Base-by-base conservation (phyloP, 768 basidiomycete species). In the Hygrocybe coccinea region DNA sequence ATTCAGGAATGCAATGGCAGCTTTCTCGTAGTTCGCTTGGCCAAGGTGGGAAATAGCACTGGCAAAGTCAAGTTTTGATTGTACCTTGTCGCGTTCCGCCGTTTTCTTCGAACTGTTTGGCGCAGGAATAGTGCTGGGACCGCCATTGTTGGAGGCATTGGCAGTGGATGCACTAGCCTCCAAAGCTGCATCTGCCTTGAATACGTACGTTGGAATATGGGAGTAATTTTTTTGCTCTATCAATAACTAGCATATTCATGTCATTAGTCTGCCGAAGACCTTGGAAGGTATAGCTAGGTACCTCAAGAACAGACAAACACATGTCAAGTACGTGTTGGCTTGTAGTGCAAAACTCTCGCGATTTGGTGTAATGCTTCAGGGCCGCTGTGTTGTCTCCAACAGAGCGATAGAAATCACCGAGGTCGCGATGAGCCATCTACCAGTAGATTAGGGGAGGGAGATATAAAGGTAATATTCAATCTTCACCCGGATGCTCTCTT, bases 321-420 rank as follows among this genome's bases (percentile, higher is more conserved):
- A 94, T 91, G 54, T 97, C 95, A 2, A 97, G 79, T n/a, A 95
- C 84, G 60, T 97, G 94, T 61, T 89, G 85, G 54, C 86, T 86
- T 9, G 91, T 91, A 12, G 91, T 86, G 68, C 93, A 94, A 71
- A 84, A 97, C 67, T 98, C 95, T 56, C 95, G 84, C 11, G 87
- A 89, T 64, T 94, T 93, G n/a, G 88, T 87, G 70, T 86, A 88
- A 62, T 91, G 84, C 64, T 89, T 87, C 61, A 97, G 69, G 4
- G 95, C 82, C 14, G 74, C 74, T 5, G 79, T 69, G 59, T 83
- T 82, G 59, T 93, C 89, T 24, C 95, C 94, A 3, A 79, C 72
- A 5, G 83, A 74, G 38, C 87, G 81, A 70, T 87, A 84, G 65
- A 87, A 87, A 58, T 87, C 80, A 8, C 88, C 94, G 36, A 97